Evolutionary conservation across 2,329 filamentous ascomycete species (phyloP).

Genomic region (Nemania abortiva): DNA sequence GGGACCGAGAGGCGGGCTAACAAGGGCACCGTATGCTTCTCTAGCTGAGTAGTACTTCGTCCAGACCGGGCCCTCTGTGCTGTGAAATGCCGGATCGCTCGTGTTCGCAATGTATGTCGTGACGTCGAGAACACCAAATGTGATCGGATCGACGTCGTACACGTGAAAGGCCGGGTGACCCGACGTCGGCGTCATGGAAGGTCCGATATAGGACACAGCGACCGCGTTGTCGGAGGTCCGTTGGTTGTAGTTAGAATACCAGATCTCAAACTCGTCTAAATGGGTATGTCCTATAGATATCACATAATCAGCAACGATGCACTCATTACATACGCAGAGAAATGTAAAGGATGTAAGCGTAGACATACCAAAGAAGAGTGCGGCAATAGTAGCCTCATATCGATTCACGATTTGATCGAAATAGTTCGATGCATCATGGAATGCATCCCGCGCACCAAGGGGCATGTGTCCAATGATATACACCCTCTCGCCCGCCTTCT

Average conservation of each 20-base stretch:
- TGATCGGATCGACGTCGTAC: slow-evolving; percentile 68
- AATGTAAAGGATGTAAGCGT: neutral
- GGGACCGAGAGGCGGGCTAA: slow-evolving; percentile 56
- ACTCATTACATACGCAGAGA: neutral
- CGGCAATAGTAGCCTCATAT: slow-evolving; percentile 66
- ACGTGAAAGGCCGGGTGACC: slow-evolving; percentile 69
- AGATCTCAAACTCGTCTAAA: slow-evolving; percentile 67
- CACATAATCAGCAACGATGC: slow-evolving; percentile 1
- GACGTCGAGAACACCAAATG: slow-evolving; percentile 66
- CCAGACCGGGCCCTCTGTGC: slow-evolving; percentile 61
- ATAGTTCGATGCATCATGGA: slow-evolving; percentile 65
- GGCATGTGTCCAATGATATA: slow-evolving; percentile 71
- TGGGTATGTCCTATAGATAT: slow-evolving; percentile 62
- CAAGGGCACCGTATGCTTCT: slow-evolving; percentile 62
- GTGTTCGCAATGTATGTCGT: slow-evolving; percentile 68
- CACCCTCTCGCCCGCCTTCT: slow-evolving; percentile 64
- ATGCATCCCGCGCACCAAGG: slow-evolving; percentile 61
- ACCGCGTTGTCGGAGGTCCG: slow-evolving; percentile 59
- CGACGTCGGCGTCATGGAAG: slow-evolving; percentile 66
- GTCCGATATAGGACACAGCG: slow-evolving; percentile 65
- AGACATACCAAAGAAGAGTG: slow-evolving; percentile 62
- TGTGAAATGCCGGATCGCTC: slow-evolving; percentile 58
- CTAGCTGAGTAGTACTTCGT: slow-evolving; percentile 68
- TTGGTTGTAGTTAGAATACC: slow-evolving; percentile 62
- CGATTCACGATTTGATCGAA: slow-evolving; percentile 66